These are phyloP conservation scores for Graphium sp. DNA, from an alignment of 2,329 filamentous ascomycete genomes.

Conservation along the genomic window DNA sequence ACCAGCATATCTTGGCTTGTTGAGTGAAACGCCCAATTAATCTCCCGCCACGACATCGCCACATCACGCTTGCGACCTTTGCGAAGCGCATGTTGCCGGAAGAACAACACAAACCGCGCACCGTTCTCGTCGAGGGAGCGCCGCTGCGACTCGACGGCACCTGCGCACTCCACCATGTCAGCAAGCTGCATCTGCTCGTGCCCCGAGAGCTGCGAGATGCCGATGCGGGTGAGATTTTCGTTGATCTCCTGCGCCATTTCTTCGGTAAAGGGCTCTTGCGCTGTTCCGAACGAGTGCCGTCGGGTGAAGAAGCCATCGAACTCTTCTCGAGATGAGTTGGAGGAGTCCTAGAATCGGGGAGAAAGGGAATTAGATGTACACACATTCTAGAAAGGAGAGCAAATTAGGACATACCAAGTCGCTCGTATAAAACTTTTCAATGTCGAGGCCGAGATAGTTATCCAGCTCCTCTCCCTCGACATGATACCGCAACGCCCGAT, in stretches of 20 bases:
- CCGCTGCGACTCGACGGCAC: conserved; percentile 70
- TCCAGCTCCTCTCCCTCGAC: conserved; percentile 68
- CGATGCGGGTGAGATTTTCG: conserved; percentile 57
- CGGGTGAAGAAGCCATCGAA: no score
- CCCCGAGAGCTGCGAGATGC: conserved; percentile 65
- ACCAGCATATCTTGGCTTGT: conserved; percentile 76
- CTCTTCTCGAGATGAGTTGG: no score
- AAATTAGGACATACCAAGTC: conserved; percentile 11
- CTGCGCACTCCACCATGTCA: conserved; percentile 71
- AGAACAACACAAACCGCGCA: conserved; percentile 74
- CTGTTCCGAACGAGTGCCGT: conserved; percentile 13
- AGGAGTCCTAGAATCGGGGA: no score
- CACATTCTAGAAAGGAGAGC: not conserved
- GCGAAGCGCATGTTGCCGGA: conserved; percentile 61
- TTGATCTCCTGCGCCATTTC: conserved; percentile 52
- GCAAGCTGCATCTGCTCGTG: conserved; percentile 76
- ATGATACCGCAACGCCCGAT: conserved; percentile 67
- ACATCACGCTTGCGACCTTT: conserved; percentile 47
- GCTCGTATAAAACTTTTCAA: conserved; percentile 38
- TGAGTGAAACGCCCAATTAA: conserved; percentile 74
- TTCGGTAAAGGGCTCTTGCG: conserved; percentile 53
- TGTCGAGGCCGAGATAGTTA: conserved; percentile 51
- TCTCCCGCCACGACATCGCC: conserved; percentile 60
- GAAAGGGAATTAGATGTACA: no score
- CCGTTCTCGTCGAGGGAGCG: conserved; percentile 85